These are phyloP conservation scores for Phyllosticta citrichinensis DNA, from an alignment of 2,329 filamentous ascomycete species.

Conservation along the genomic window DNA sequence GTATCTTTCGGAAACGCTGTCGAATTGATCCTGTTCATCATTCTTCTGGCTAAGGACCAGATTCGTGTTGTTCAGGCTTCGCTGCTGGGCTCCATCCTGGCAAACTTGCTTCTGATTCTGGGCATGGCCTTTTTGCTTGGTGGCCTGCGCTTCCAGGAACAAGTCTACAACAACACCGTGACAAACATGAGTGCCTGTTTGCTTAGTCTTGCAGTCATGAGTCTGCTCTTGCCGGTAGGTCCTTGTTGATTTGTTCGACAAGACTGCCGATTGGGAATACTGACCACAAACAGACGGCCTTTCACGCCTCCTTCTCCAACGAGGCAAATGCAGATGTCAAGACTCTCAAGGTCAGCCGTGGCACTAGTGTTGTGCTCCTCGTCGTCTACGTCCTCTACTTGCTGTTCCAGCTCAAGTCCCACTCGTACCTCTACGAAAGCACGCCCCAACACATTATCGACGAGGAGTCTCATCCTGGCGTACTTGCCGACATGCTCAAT, in stretches of 20 bases:
- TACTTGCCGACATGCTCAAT: slow-evolving; percentile 72
- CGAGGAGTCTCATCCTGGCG: slow-evolving; percentile 77
- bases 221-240: slow-evolving; percentile 68
- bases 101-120: slow-evolving; percentile 78
- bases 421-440: slow-evolving; percentile 84
- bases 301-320: slow-evolving; percentile 75
- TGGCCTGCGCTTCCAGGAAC: slow-evolving; percentile 77
- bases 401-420: slow-evolving; percentile 83
- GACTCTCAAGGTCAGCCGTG: slow-evolving; percentile 77
- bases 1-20: slow-evolving; percentile 45
- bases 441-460: slow-evolving; percentile 90
- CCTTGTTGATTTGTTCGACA: background rate
- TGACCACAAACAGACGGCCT: slow-evolving; percentile 56
- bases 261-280: background rate
- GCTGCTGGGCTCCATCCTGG: slow-evolving; percentile 77
- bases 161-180: slow-evolving; percentile 91
- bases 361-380: slow-evolving; percentile 76
- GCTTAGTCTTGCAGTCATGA: slow-evolving; percentile 81
- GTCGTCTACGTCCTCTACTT: slow-evolving; percentile 77
- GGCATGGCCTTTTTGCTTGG: slow-evolving; percentile 88
- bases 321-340: slow-evolving; percentile 51
- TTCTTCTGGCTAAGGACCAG: slow-evolving; percentile 49
- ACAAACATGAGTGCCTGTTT: slow-evolving; percentile 95
- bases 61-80: slow-evolving; percentile 90
- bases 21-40: slow-evolving; percentile 42